phyloP scores from a whole-genome alignment of 2,329 filamentous ascomycete genomes.

The Bisporella sp. region DNA sequence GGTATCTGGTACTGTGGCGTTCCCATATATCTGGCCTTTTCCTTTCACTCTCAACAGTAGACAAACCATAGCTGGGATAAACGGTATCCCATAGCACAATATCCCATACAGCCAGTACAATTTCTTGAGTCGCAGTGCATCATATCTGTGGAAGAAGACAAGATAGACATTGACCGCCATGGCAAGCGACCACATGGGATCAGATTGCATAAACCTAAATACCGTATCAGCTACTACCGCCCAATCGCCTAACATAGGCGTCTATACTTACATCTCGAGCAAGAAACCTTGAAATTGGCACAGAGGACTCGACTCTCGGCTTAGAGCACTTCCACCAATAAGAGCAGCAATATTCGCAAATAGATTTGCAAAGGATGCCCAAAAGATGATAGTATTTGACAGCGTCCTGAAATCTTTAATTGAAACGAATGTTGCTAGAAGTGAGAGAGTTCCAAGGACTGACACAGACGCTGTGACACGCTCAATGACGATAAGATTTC shows the following conservation, averaged over 20 bases:
- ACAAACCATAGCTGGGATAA: slow-evolving; percentile 46
- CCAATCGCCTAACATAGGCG: slow-evolving; percentile 28
- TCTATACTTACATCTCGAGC: slow-evolving; percentile 67
- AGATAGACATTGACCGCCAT: slow-evolving; percentile 58
- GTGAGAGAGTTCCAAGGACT: slow-evolving; percentile 60
- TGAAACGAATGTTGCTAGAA: slow-evolving; percentile 62
- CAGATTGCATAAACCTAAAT: slow-evolving; percentile 45
- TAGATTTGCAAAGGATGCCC: slow-evolving; percentile 54
- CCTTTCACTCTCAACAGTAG: slow-evolving; percentile 38
- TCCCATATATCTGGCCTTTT: slow-evolving; percentile 30
- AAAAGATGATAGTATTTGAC: slow-evolving; percentile 63
- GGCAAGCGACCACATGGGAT: slow-evolving; percentile 48
- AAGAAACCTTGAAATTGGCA: slow-evolving; percentile 73
- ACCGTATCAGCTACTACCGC: slow-evolving; percentile 8
- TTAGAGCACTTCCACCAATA: slow-evolving; percentile 41
- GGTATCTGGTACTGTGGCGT: slow-evolving; percentile 22
- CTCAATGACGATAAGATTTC: slow-evolving; percentile 56
- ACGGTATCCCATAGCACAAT: slow-evolving; percentile 49
- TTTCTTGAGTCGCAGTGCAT: slow-evolving; percentile 39
- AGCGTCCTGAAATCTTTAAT: slow-evolving; percentile 70
- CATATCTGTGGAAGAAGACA: slow-evolving; percentile 50
- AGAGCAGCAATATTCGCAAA: slow-evolving; percentile 49
- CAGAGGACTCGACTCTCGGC: slow-evolving; percentile 12
- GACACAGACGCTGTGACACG: slow-evolving; percentile 65
- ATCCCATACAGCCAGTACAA: slow-evolving; percentile 49